These are phyloP conservation scores for Penicillium thymicola DNA, from an alignment of 2,329 filamentous ascomycete genomes.

Conservation along the genomic window DNA sequence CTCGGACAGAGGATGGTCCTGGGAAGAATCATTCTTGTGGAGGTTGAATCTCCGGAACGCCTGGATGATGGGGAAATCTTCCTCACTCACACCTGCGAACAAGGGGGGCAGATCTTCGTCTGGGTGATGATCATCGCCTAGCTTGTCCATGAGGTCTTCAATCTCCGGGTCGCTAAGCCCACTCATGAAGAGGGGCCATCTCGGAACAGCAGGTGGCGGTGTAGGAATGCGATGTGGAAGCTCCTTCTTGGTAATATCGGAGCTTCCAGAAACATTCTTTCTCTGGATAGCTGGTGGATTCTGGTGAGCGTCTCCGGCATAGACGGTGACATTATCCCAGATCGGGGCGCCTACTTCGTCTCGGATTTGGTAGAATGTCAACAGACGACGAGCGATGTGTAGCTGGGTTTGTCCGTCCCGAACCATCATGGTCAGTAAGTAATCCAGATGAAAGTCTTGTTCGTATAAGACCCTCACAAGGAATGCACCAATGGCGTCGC, in stretches of 20 bases:
- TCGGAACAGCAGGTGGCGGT: not conserved
- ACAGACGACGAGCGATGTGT: not conserved
- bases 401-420: not conserved
- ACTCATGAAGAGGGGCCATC: slow-evolving; percentile 2
- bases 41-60: not conserved
- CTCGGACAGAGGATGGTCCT: not conserved
- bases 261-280: not conserved
- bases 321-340: not conserved
- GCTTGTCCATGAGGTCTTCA: not conserved
- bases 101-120: not conserved
- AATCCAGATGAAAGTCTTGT: slow-evolving; percentile 2
- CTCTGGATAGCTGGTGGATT: no score
- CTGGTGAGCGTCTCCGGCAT: not conserved
- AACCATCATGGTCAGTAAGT: slow-evolving; percentile 1
- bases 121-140: not conserved
- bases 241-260: not conserved
- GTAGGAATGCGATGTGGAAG: not conserved
- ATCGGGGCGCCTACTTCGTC: not conserved
- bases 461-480: not conserved
- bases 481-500: slow-evolving; percentile 5
- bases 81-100: not conserved
- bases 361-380: slow-evolving; percentile 2
- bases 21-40: not conserved
- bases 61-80: not conserved
- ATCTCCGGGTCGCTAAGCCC: not conserved